A percentile compares a stretch with the other conserved stretches of the same genome.
Evolutionary conservation across 805 yeast genomes (phyloP).

Genomic region (Blastobotrys chiropterorum): DNA sequence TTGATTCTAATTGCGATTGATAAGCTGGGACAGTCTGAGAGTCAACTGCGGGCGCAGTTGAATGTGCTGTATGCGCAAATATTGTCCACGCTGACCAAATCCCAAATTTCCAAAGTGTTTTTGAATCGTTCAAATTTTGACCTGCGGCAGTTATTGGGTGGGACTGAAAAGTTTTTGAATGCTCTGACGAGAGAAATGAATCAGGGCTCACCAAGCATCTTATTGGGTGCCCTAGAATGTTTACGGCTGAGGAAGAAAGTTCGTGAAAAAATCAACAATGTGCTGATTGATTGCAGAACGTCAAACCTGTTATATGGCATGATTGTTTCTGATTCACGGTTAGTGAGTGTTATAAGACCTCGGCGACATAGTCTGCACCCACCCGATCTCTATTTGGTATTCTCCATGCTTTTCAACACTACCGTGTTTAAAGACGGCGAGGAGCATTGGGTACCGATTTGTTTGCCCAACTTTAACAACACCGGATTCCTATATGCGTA

Average conservation of each 20-base stretch:
- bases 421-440: conserved; percentile 43
- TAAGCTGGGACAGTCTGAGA: conserved; percentile 30
- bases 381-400: conserved; percentile 69
- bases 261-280: conserved; percentile 51
- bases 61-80: conserved; percentile 69
- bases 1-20: conserved; percentile 63
- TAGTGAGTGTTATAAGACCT: conserved; percentile 71
- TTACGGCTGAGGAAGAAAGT: conserved; percentile 51
- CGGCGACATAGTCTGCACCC: conserved; percentile 72
- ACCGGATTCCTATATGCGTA: conserved; percentile 83
- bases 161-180: conserved; percentile 69
- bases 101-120: conserved; percentile 65
- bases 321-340: conserved; percentile 55
- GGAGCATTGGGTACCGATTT: conserved; percentile 90
- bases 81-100: conserved; percentile 76
- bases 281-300: conserved; percentile 43
- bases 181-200: conserved; percentile 51
- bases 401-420: conserved; percentile 63
- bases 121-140: conserved; percentile 73
- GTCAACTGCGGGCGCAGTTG: conserved; percentile 54
- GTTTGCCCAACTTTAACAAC: conserved; percentile 84
- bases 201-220: conserved; percentile 50
- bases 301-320: conserved; percentile 69
- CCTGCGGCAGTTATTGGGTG: conserved; percentile 64
- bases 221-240: conserved; percentile 62